phyloP scores from a whole-genome alignment of 176 grass and related monocot species.

The Themeda triandra region DNA sequence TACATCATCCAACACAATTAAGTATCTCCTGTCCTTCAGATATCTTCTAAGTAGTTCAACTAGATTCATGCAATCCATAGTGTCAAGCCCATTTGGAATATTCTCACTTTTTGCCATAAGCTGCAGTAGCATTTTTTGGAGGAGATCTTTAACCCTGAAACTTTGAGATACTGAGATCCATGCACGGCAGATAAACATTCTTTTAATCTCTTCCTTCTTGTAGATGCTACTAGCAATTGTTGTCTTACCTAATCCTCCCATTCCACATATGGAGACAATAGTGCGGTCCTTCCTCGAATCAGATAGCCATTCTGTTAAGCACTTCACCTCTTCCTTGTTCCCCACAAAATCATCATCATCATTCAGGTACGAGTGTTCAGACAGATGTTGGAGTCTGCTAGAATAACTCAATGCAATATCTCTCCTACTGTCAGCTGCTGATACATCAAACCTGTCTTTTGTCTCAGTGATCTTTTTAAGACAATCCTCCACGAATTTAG shows the following conservation, averaged over 20 bases:
- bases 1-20: conserved; percentile 47
- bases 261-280: conserved; percentile 45
- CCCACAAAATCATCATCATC: conserved; percentile 38
- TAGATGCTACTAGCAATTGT: conserved; percentile 37
- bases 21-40: conserved; percentile 35
- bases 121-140: conserved; percentile 33
- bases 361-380: conserved; percentile 19
- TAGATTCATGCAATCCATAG: conserved; percentile 20
- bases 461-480: conserved; percentile 23
- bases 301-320: conserved; percentile 28
- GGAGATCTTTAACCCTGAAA: conserved; percentile 36
- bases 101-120: conserved; percentile 18
- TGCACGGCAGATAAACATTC: conserved; percentile 34
- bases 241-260: conserved; percentile 55
- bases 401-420: neutral
- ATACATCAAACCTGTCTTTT: conserved; percentile 35
- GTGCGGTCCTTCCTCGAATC: neutral
- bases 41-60: conserved; percentile 21
- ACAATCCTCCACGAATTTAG: conserved; percentile 31
- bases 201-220: conserved; percentile 31
- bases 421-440: neutral
- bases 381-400: conserved; percentile 21
- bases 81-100: conserved; percentile 16
- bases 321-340: conserved; percentile 32
- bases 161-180: conserved; percentile 46